A percentile compares a stretch with the other conserved stretches of the same genome.
Evolutionary conservation across 202 grass and related monocot species (phyloP).

Genomic region (Hordeum pubiflorum): DNA sequence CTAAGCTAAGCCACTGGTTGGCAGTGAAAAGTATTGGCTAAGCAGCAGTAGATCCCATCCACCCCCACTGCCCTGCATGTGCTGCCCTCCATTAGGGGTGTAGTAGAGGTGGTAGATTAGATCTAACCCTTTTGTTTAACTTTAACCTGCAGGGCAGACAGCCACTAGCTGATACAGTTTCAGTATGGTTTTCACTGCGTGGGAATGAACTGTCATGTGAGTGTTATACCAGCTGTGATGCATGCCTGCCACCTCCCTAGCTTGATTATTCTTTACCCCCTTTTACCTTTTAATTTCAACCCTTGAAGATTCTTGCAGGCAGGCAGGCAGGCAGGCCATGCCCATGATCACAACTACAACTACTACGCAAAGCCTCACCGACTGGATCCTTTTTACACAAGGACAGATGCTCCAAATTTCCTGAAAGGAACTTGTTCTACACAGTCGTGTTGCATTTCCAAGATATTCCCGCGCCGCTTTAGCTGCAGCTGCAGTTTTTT

Average conservation of each 20-base stretch:
- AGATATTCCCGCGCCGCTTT: conserved; percentile 31
- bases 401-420: background rate
- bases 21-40: conserved; percentile 29
- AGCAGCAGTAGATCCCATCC: conserved; percentile 45
- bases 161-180: background rate
- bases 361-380: background rate
- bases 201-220: conserved; percentile 39
- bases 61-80: conserved; percentile 42
- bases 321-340: background rate
- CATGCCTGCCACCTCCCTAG: background rate
- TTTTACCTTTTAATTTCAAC: conserved; percentile 34
- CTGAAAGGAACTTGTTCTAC: conserved; percentile 5
- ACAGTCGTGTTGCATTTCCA: conserved; percentile 27
- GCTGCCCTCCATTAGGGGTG: conserved; percentile 30
- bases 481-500: background rate
- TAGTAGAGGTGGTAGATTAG: background rate
- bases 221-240: conserved; percentile 36
- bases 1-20: conserved; percentile 9
- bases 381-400: background rate
- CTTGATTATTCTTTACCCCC: background rate
- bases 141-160: conserved; percentile 11
- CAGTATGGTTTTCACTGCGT: conserved; percentile 8
- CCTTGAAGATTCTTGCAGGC: conserved; percentile 27
- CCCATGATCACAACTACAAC: conserved; percentile 8
- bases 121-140: conserved; percentile 47